Conservation (phyloP, 768 basidiomycete species). For the Leccinum rimulosum region DNA sequence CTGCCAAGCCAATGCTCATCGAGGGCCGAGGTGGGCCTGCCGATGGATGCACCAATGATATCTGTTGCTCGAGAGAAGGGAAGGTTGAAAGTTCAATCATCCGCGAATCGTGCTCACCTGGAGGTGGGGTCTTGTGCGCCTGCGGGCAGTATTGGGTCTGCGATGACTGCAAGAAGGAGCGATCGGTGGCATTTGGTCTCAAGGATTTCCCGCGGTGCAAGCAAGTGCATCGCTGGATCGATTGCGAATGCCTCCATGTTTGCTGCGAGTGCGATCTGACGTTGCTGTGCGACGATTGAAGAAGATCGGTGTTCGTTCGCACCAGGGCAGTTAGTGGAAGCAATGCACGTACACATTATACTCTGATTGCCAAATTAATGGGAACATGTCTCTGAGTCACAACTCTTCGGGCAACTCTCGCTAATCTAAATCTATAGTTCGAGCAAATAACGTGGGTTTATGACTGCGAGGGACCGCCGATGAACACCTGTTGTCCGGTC, state of each 20-base stretch:
- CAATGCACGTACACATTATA: background rate
- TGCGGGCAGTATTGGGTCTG: conserved; percentile 19
- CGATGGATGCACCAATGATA: conserved; percentile 4
- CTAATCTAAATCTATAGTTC: too few species aligned
- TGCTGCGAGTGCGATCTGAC: conserved; percentile 19
- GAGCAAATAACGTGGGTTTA: too few species aligned
- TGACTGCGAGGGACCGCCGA: too few species aligned
- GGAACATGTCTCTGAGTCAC: too few species aligned
- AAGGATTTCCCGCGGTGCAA: too few species aligned
- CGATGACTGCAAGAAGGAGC: background rate
- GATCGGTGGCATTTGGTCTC: too few species aligned
- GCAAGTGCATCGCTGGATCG: background rate
- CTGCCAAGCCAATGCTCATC: conserved; percentile 9
- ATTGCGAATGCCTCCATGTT: conserved; percentile 23
- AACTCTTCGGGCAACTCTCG: too few species aligned
- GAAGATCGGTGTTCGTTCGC: conserved; percentile 20
- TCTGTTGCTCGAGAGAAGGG: conserved; percentile 19
- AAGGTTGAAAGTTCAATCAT: conserved; percentile 4
- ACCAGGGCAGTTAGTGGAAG: background rate
- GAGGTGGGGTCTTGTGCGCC: conserved; percentile 20
- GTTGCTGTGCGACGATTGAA: conserved; percentile 20
- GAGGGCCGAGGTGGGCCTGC: conserved; percentile 1
- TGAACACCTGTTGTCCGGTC: too few species aligned
- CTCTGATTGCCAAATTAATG: too few species aligned
- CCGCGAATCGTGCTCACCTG: conserved; percentile 17